phyloP scores from a whole-genome alignment of 2,329 filamentous ascomycete genomes.

The Tothia fuscella region DNA sequence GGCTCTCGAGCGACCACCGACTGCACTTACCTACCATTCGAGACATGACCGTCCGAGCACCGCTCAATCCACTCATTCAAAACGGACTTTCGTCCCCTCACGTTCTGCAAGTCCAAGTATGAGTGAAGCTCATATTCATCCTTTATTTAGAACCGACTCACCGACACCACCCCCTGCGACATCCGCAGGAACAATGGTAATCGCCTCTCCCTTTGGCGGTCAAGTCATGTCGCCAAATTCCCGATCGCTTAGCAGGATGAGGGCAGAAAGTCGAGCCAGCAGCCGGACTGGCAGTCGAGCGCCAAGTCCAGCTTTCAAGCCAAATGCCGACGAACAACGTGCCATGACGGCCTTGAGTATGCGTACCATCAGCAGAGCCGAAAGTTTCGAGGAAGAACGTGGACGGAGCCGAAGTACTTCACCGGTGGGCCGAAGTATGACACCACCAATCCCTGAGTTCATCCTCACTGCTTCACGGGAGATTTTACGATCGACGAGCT shows the following conservation, averaged over 20 bases:
- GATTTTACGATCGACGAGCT: slow-evolving; percentile 1
- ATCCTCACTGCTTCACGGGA: slow-evolving; percentile 19
- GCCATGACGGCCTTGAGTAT: background rate
- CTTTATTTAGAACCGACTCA: slow-evolving; percentile 63
- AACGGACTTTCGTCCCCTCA: slow-evolving; percentile 24
- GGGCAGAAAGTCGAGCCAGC: slow-evolving; percentile 20
- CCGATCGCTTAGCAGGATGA: slow-evolving; percentile 25
- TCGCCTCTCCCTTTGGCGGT: slow-evolving; percentile 57
- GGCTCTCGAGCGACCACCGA: background rate
- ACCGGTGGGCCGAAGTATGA: slow-evolving; percentile 26
- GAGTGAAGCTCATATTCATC: slow-evolving; percentile 62
- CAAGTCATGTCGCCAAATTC: slow-evolving; percentile 41
- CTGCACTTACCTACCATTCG: slow-evolving; percentile 1
- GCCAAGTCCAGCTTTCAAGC: background rate
- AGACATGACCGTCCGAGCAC: background rate
- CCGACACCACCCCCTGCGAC: slow-evolving; percentile 53
- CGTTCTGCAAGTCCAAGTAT: slow-evolving; percentile 26
- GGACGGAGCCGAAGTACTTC: background rate
- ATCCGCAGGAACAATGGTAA: slow-evolving; percentile 58
- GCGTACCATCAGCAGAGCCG: background rate
- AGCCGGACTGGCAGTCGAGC: slow-evolving; percentile 16
- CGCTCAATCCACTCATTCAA: slow-evolving; percentile 34
- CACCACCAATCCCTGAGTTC: slow-evolving; percentile 31
- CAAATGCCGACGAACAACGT: background rate
- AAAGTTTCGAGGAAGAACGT: background rate